Evolutionary conservation across 2,329 filamentous ascomycete genomes (phyloP).

Genomic region (Cryphonectria carpinicola): DNA sequence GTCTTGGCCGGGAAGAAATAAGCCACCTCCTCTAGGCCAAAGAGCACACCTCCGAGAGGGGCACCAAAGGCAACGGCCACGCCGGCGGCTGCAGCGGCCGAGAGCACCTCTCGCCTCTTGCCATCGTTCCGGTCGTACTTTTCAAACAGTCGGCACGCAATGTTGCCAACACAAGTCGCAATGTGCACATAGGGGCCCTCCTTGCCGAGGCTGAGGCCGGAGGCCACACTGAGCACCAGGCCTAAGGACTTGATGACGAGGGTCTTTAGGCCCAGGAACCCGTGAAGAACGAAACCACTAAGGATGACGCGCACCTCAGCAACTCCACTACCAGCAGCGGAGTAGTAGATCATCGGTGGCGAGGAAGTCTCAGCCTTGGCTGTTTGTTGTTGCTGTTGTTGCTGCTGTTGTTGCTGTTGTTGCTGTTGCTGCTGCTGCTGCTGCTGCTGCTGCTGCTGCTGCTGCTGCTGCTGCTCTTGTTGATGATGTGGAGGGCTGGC

Average conservation of each 20-base stretch:
- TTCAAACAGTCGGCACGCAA: constrained; percentile 87
- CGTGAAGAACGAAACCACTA: constrained; percentile 96
- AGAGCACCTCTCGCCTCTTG: constrained; percentile 92
- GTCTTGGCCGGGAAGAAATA: constrained; percentile 99
- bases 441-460: constrained; percentile 14
- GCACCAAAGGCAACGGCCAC: constrained; percentile 95
- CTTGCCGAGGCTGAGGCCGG: constrained; percentile 91
- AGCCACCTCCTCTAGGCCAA: constrained; percentile 91
- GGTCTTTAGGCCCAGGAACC: constrained; percentile 88
- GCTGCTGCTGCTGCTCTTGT: constrained; percentile 25
- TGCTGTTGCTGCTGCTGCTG: constrained; percentile 22
- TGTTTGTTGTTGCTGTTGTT: constrained; percentile 38
- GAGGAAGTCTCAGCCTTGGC: constrained; percentile 40
- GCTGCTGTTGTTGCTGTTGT: constrained; percentile 5
- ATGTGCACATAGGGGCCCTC: constrained; percentile 98
- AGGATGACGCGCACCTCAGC: constrained; percentile 97
- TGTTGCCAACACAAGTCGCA: constrained; percentile 92
- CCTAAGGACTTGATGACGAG: constrained; percentile 83
- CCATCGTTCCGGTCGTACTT: constrained; percentile 96
- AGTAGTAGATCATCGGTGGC: constrained; percentile 89
- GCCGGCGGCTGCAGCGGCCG: constrained; percentile 86
- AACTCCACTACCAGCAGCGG: constrained; percentile 92
- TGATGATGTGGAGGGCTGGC: constrained; percentile 40
- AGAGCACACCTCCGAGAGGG: constrained; percentile 83
- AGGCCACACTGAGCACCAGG: constrained; percentile 86